Percentiles rank a stretch among this genome's conserved stretches.
Evolutionary conservation across 768 basidiomycete species (phyloP).

Genomic region (Amanita rubescens): DNA sequence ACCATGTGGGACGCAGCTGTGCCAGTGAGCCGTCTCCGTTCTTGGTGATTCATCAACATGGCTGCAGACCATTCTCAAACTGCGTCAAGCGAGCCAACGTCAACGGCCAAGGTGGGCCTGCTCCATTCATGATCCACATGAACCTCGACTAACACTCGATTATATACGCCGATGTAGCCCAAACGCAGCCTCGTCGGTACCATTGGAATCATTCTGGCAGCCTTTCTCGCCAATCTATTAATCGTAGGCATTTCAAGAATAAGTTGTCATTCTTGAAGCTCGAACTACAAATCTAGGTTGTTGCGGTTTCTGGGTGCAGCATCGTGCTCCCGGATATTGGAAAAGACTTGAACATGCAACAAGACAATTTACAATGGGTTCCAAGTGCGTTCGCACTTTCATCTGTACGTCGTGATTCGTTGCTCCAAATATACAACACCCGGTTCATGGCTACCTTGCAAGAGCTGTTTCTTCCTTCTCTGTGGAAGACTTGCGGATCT

Average conservation of each 20-base stretch:
- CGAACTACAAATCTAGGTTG: background rate
- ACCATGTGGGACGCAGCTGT: too few species aligned
- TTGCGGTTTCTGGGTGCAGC: background rate
- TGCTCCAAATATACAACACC: constrained; percentile 11
- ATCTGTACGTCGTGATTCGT: background rate
- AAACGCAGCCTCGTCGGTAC: background rate
- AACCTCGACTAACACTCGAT: too few species aligned
- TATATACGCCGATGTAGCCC: too few species aligned
- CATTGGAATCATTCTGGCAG: background rate
- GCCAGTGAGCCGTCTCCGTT: too few species aligned
- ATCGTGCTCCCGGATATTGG: background rate
- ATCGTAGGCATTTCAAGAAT: background rate
- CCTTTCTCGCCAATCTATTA: background rate
- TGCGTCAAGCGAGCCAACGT: too few species aligned
- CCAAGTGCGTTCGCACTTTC: background rate
- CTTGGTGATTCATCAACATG: too few species aligned
- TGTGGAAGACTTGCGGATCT: constrained; percentile 69
- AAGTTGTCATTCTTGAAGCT: background rate
- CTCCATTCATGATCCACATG: too few species aligned
- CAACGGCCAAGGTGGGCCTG: too few species aligned
- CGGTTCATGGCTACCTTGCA: background rate
- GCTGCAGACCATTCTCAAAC: too few species aligned
- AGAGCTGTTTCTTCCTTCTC: background rate
- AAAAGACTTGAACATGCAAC: background rate
- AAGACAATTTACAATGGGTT: constrained; percentile 1